phyloP scores from a whole-genome alignment of 2,329 filamentous ascomycete genomes.

The Intubia oerlemansii region DNA sequence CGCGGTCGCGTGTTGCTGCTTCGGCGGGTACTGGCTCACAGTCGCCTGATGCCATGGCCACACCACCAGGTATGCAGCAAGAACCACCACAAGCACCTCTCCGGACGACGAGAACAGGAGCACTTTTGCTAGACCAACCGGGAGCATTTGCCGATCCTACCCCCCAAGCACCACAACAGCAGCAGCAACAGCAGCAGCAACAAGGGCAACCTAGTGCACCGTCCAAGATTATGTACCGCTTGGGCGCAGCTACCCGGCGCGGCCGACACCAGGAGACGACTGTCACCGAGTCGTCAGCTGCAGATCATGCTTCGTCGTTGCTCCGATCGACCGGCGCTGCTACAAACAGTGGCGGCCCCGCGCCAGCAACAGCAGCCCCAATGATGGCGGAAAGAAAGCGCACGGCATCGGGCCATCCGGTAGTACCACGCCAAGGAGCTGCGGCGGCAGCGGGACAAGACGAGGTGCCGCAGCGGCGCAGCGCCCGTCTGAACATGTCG shows the following conservation, averaged over 20 bases:
- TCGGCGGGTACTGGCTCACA: slow-evolving; percentile 15
- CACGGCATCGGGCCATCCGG: slow-evolving; percentile 71
- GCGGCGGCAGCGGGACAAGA: slow-evolving; percentile 33
- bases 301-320: slow-evolving; percentile 19
- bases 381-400: slow-evolving; percentile 51
- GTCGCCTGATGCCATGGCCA: slow-evolving; percentile 35
- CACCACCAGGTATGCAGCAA: slow-evolving; percentile 26
- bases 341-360: slow-evolving; percentile 2
- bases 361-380: not conserved
- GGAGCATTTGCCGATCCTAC: slow-evolving; percentile 25
- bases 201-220: slow-evolving; percentile 19
- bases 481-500: slow-evolving; percentile 47
- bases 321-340: slow-evolving; percentile 13
- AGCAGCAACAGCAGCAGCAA: slow-evolving; percentile 9
- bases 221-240: slow-evolving; percentile 39
- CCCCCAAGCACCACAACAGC: too few species aligned
- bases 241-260: slow-evolving; percentile 20
- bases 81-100: slow-evolving; percentile 30
- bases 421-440: slow-evolving; percentile 27
- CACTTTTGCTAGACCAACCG: slow-evolving; percentile 21
- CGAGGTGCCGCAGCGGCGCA: slow-evolving; percentile 44
- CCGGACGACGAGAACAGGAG: slow-evolving; percentile 31
- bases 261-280: slow-evolving; percentile 20
- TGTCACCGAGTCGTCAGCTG: slow-evolving; percentile 4
- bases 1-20: slow-evolving; percentile 23